A percentile compares a stretch with the other conserved stretches of the same genome.
These are phyloP conservation scores for Cyclospora cayetanensis DNA, from an alignment of 169 alveolate genomes.

Conservation along the genomic window DNA sequence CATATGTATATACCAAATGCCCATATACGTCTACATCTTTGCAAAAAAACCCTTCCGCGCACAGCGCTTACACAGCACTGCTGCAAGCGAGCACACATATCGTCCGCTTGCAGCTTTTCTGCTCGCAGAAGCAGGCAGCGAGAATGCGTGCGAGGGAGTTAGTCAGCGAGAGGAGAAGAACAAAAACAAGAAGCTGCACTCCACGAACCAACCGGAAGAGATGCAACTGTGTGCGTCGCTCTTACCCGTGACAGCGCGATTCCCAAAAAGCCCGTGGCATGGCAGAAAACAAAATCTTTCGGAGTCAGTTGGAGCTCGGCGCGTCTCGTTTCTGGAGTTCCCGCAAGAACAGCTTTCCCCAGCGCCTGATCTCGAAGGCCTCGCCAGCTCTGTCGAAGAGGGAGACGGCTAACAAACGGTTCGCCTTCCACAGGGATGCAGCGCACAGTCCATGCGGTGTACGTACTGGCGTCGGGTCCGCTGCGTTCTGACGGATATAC, in stretches of 20 bases:
- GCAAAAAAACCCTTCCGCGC: background rate
- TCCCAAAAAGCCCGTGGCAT: slow-evolving; percentile 51
- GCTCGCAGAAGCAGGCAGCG: background rate
- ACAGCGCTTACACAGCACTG: background rate
- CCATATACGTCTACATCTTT: too few relatives aligned
- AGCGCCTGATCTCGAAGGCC: slow-evolving; percentile 29
- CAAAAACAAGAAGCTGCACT: background rate
- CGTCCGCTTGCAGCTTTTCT: too few relatives aligned
- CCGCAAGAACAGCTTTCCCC: background rate
- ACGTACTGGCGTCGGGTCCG: background rate
- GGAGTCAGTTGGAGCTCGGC: background rate
- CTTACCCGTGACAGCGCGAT: background rate
- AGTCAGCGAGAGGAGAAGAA: background rate
- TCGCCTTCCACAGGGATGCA: background rate
- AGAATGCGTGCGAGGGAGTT: background rate
- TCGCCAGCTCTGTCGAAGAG: background rate
- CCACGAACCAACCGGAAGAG: too few relatives aligned
- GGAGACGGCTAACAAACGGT: background rate
- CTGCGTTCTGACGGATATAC: background rate
- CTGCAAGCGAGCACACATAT: background rate
- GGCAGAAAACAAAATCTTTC: slow-evolving; percentile 9
- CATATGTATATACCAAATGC: too few relatives aligned
- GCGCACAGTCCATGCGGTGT: slow-evolving; percentile 18
- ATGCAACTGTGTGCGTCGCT: background rate
- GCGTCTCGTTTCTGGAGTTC: background rate